Base-by-base conservation (phyloP, 176 grass and related monocot genomes). In the Typha latifolia region DNA sequence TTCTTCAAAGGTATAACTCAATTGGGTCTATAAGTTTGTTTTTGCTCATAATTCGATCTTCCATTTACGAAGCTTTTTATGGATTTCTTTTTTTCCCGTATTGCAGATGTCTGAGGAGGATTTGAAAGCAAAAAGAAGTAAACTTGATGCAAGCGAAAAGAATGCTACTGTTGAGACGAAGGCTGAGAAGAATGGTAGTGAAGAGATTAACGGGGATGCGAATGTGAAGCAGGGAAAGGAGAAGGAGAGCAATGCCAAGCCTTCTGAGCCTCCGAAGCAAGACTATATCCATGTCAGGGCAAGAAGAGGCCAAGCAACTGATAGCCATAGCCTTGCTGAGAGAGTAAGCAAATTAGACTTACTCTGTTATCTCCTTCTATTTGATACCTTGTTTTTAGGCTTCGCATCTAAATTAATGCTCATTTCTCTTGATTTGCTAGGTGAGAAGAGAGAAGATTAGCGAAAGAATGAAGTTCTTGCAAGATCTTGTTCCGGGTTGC, bases 401-500 rank as follows among this genome's bases (percentile, higher is more conserved):
- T 14, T 26, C 22, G 47, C 61, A 62, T 77, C 61, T 69, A 12
- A 77, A 47, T 69, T 77, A 14, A 67, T 23, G 12, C 53, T 1
- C 3, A 8, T 52, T 82, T 55, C 7, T 16, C 48, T 62, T 47
- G 2, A 66, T 32, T 69, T 70, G 13, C 34, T 69, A 95, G 90
- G 85, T 95, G 31, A 89, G 90, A 74, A 86, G 90, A 77, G 90
- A 95, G 34, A 89, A 89, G 71, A 95, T 89, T 67, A 77, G 90
- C 71, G 86, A 95, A 50, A 82, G 90, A 47, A 95, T 89, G 90
- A 95, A 95, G 82, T 71, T 95, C 3, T 66, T 95, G 22, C 90
- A 95, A 43, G 83, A 95, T 67, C 80, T 89, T 18, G 90, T 95
- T 12, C 90, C 90, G 6, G 86, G 85, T 61, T 95, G 90, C 85